Conservation (phyloP, 306 rosid species). For the Cajanus cajan region DNA sequence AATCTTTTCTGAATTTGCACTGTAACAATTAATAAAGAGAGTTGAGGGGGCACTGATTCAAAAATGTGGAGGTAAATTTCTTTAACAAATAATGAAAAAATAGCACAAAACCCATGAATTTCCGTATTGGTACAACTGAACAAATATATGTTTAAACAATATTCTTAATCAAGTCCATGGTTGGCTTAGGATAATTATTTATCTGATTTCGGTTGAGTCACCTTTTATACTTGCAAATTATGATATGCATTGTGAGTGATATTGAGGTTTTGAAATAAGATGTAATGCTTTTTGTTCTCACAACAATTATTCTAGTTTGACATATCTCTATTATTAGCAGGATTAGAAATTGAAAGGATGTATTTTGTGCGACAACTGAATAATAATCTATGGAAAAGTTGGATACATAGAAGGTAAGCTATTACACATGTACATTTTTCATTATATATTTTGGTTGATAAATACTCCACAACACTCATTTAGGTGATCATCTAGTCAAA, state of each 20-base stretch:
- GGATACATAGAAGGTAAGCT: neutral
- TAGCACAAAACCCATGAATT: slow-evolving; percentile 1
- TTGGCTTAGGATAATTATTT: slow-evolving; percentile 7
- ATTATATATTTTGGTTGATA: neutral
- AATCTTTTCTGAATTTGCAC: slow-evolving; percentile 77
- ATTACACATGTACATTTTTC: neutral
- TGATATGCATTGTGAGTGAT: neutral
- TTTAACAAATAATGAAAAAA: slow-evolving; percentile 14
- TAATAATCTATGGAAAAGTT: neutral
- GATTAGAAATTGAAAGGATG: neutral
- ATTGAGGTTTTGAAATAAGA: neutral
- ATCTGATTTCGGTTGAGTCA: neutral
- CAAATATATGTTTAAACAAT: slow-evolving; percentile 2
- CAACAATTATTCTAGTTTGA: neutral
- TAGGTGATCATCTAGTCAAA: neutral
- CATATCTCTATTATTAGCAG: neutral
- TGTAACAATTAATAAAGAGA: slow-evolving; percentile 43
- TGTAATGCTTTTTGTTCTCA: neutral
- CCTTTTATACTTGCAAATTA: slow-evolving; percentile 11
- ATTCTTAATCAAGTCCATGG: slow-evolving; percentile 15
- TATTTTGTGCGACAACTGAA: neutral
- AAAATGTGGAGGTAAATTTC: neutral
- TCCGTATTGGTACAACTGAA: neutral
- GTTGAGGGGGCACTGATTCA: neutral
- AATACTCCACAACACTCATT: neutral